phyloP scores from a whole-genome alignment of 345 rosid species.

The Populus alba region DNA sequence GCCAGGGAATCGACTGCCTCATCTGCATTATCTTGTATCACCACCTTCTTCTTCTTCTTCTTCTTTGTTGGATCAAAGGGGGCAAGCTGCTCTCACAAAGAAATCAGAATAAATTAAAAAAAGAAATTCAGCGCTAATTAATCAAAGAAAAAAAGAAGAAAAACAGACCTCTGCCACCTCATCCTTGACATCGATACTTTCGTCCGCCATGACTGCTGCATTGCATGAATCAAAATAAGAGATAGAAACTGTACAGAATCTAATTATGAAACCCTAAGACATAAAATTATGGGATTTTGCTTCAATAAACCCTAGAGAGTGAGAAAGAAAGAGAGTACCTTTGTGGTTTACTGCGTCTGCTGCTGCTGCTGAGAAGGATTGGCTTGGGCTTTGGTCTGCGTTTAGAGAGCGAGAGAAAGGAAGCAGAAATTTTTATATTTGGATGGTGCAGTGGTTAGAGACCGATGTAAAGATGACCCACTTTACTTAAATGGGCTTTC shows the following conservation, averaged over 20 bases:
- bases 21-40: constrained; percentile 56
- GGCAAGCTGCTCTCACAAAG: constrained; percentile 42
- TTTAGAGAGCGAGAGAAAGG: neutral
- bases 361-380: neutral
- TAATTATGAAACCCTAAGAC: neutral
- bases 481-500: no score
- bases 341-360: neutral
- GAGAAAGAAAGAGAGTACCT: neutral
- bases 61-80: constrained; percentile 92
- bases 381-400: neutral
- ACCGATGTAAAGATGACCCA: no score
- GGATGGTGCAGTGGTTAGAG: no score
- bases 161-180: constrained; percentile 51
- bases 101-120: no score
- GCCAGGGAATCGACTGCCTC: constrained; percentile 61
- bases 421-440: no score
- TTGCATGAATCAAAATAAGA: neutral
- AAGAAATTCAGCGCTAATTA: no score
- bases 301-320: neutral
- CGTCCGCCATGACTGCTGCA: constrained; percentile 49
- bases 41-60: constrained; percentile 93
- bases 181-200: constrained; percentile 45
- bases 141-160: neutral
- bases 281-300: neutral
- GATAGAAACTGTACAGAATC: neutral